Evolutionary conservation across 176 grass and related monocot genomes (phyloP).

Genomic region (Luzula sylvatica): DNA sequence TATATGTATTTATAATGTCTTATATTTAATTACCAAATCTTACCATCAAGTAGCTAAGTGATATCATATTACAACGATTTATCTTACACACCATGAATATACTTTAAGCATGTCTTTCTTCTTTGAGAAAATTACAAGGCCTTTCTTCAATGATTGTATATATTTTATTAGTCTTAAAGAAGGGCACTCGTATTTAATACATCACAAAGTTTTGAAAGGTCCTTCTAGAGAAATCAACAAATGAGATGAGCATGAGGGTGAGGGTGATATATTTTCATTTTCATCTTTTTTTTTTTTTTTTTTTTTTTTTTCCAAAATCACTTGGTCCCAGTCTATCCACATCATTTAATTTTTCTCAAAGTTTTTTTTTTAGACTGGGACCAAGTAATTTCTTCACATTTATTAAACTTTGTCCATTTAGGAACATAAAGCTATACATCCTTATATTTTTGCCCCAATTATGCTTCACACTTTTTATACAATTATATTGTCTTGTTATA

Average conservation of each 20-base stretch:
- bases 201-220: not conserved
- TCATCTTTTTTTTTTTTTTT: not conserved
- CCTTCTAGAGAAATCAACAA: not conserved
- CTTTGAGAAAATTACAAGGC: not conserved
- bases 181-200: not conserved
- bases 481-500: too few relatives aligned
- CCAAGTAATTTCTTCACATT: not conserved
- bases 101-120: slow-evolving; percentile 17
- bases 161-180: slow-evolving; percentile 3
- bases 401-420: not conserved
- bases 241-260: not conserved
- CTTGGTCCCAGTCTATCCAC: slow-evolving; percentile 14
- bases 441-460: too few relatives aligned
- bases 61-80: slow-evolving; percentile 14
- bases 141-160: slow-evolving; percentile 8
- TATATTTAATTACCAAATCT: slow-evolving; percentile 10
- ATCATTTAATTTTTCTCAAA: slow-evolving; percentile 11
- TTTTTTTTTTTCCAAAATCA: too few relatives aligned
- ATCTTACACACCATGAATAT: slow-evolving; percentile 8
- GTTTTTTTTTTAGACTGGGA: too few relatives aligned
- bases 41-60: slow-evolving; percentile 14
- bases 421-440: too few relatives aligned
- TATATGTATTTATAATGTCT: not conserved
- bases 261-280: not conserved
- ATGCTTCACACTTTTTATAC: too few relatives aligned